Base-by-base conservation (phyloP, 768 basidiomycete genomes). In the Cubamyces sp. region DNA sequence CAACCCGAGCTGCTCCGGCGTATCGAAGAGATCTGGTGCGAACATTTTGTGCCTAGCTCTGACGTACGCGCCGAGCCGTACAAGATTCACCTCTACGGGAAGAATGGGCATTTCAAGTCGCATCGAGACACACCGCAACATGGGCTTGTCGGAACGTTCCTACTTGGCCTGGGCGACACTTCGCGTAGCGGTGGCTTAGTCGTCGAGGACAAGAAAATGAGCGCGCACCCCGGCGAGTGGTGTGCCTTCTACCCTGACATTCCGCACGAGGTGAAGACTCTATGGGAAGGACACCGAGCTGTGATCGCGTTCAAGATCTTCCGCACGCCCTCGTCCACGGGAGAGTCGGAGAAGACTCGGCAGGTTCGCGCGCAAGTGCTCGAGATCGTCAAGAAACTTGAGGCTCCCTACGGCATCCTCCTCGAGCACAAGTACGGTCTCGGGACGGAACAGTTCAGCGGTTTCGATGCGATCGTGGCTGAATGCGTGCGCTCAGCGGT, bases 201-300 rank as follows among this genome's bases (percentile, higher is more conserved):
- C 49, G 64, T 26, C 34, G 48, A 43, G 18, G 42, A 54, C 11
- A 2, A 30, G 26, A 23, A 40, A 7, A 37, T 47, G 18, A 26
- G 23, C 5, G 66, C 69, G 0, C 21, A 48, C 3, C 25, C 52
- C 1, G 67, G 68, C 1, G 46, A 39, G 15, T 74, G 74, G 74
- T 60, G 69, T 14, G 75, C 74, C 0, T 76, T 76, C 65, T 71
- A 73, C 61, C 72, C 75, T 3, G 75, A 74, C 57, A 66, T 73
- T 18, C 66, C 67, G 3, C 73, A 74, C 55, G 11, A 41, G 7
- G 68, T 74, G 21, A n/a, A 2, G n/a, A 4, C 25, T 16, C 11
- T 68, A 23, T 14, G 3, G 5, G 7, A 9, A 0, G 67, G 66
- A 18, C 66, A 74, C 61, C 69, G 73, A 6, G 74, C 73, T 5